phyloP scores from a whole-genome alignment of 352 stramenopile species.

The Globisporangium carolinianum region DNA sequence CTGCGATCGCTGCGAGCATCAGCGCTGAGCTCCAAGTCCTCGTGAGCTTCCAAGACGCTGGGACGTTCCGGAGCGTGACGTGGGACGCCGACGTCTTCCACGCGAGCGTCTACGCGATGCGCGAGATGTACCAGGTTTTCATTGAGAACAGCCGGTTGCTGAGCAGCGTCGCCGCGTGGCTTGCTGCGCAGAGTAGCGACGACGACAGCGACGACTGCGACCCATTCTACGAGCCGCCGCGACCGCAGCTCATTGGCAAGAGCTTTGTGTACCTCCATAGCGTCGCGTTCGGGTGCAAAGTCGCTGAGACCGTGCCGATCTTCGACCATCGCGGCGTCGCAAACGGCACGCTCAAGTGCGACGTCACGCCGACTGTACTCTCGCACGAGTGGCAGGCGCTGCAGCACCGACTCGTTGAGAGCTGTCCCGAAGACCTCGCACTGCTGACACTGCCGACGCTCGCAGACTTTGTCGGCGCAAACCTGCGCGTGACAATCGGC shows the following conservation, averaged over 20 bases:
- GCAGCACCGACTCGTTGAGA: constrained; percentile 58
- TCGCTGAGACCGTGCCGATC: constrained; percentile 48
- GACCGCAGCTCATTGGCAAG: constrained; percentile 66
- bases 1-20: constrained; percentile 40
- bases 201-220: constrained; percentile 15
- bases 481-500: constrained; percentile 44
- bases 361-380: constrained; percentile 53
- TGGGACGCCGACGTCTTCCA: constrained; percentile 82
- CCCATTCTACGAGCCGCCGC: constrained; percentile 73
- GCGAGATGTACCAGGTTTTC: constrained; percentile 85
- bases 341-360: constrained; percentile 42
- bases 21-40: constrained; percentile 66
- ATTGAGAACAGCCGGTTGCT: constrained; percentile 62
- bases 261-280: constrained; percentile 61
- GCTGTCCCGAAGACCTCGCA: constrained; percentile 30
- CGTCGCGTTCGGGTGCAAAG: constrained; percentile 55
- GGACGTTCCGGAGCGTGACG: constrained; percentile 65
- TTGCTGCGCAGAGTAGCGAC: constrained; percentile 24
- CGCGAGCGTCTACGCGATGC: constrained; percentile 74
- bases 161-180: constrained; percentile 23
- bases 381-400: constrained; percentile 72
- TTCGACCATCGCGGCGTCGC: constrained; percentile 36
- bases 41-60: constrained; percentile 69
- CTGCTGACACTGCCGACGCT: constrained; percentile 37
- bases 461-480: constrained; percentile 36